Percentiles rank a stretch among this genome's conserved stretches.
phyloP scores from a whole-genome alignment of 2,329 filamentous ascomycete genomes.

The Scolecobasidium constrictum region DNA sequence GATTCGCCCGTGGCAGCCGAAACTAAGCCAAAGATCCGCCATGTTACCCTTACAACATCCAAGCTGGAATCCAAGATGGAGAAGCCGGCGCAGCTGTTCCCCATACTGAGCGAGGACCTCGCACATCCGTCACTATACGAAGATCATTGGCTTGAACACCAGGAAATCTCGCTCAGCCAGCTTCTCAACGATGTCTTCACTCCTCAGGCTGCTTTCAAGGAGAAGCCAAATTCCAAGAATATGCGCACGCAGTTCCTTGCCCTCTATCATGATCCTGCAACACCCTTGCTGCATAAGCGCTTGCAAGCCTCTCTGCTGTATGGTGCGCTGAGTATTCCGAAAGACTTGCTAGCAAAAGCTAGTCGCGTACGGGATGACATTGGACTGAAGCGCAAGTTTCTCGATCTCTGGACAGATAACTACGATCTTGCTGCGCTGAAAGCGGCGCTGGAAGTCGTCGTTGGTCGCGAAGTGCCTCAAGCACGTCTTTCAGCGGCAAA shows the following conservation, averaged over 20 bases:
- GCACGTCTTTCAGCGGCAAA: constrained; percentile 11
- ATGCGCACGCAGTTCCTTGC: constrained; percentile 39
- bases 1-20: background rate
- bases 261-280: constrained; percentile 42
- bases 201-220: constrained; percentile 22
- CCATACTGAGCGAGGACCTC: constrained; percentile 43
- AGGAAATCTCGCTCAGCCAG: constrained; percentile 51
- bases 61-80: no score
- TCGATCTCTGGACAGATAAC: constrained; percentile 46
- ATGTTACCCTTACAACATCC: background rate
- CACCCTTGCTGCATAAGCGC: constrained; percentile 43
- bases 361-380: constrained; percentile 44
- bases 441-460: constrained; percentile 45
- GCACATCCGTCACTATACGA: constrained; percentile 49
- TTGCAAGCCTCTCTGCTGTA: constrained; percentile 48
- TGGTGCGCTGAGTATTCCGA: constrained; percentile 46
- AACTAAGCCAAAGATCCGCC: background rate
- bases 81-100: constrained; percentile 25
- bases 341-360: constrained; percentile 35
- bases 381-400: constrained; percentile 45
- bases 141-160: constrained; percentile 50
- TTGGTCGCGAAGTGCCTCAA: constrained; percentile 40
- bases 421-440: constrained; percentile 43
- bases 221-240: constrained; percentile 9
- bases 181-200: constrained; percentile 47